Evolutionary conservation across 768 basidiomycete genomes (phyloP), one percentile per base, ranked within the genome.

Genomic region (Coprinopsis marcescibilis): DNA sequence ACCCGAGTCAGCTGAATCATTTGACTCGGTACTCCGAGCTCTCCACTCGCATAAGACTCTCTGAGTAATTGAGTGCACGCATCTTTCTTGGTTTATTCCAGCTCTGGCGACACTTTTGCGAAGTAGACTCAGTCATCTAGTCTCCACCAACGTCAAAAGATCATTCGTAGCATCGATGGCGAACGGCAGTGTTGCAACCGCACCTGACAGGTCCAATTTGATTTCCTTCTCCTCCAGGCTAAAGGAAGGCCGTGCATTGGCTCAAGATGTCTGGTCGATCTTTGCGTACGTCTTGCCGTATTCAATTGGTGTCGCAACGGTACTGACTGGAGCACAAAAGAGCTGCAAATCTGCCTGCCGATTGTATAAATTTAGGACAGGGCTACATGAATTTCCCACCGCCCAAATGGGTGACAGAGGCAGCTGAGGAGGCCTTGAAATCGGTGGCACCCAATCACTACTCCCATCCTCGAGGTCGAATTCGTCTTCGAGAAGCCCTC

Each of bases 321-420:
- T 8, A 32, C 46, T n/a, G 15, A 39, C 20, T 29, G 37, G 4
- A 14, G 50, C 26, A 43, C 61, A n/a, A n/a, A n/a, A 96, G 92
- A 60, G 90, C 78, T 35, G 83, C 75, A 33, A 95, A 96, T 58
- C 75, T 98, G 52, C 95, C 95, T 0, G 52, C 78, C 8, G 90
- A 97, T 61, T 91, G 90, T 54, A 87, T 99, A 61, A 99, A 99
- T 66, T 83, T 99, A 35, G 95, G 95, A 3, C 95, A 84, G 63
- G 86, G 86, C 3, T 94, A 91, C 67, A 94, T 94, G 91, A 92
- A 92, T 71, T 94, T 93, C 61, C 63, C 80, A 1, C 91, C 91
- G 13, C 89, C 91, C 2, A 57, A 72, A 49, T 93, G 88, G 85
- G 76, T 94, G 48, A 78, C 72, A 33, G 71, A 83, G 15, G 86